Conservation (phyloP, 2,329 filamentous ascomycete genomes). For the Cladophialophora bantiana region DNA sequence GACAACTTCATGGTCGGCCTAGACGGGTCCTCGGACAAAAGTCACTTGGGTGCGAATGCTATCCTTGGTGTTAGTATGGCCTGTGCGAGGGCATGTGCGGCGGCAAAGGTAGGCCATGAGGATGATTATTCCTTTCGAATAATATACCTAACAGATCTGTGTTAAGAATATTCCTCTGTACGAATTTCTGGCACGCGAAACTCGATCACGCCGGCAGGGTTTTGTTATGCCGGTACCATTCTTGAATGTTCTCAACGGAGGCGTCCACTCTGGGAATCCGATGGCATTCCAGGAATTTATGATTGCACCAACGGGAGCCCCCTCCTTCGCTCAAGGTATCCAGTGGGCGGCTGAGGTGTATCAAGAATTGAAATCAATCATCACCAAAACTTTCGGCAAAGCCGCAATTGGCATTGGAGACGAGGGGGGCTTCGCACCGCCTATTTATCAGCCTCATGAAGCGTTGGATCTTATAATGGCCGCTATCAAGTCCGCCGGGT, state of each 20-base stretch:
- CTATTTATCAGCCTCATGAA: constrained; percentile 46
- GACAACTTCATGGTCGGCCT: constrained; percentile 62
- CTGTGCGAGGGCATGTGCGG: constrained; percentile 68
- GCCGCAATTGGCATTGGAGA: constrained; percentile 47
- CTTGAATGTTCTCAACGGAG: constrained; percentile 66
- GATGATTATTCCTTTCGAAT: background rate
- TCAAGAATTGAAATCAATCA: constrained; percentile 44
- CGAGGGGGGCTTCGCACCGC: constrained; percentile 49
- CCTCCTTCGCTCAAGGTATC: constrained; percentile 41
- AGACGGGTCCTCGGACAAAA: constrained; percentile 82
- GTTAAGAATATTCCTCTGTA: constrained; percentile 58
- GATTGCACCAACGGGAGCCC: constrained; percentile 17
- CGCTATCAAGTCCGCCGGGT: constrained; percentile 42
- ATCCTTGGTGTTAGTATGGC: constrained; percentile 86
- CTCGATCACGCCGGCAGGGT: constrained; percentile 59
- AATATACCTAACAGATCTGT: constrained; percentile 5
- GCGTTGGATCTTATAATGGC: constrained; percentile 46
- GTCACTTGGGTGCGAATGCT: constrained; percentile 85
- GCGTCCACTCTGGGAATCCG: constrained; percentile 47
- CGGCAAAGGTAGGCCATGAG: constrained; percentile 52
- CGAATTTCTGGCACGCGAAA: constrained; percentile 60
- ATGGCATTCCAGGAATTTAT: constrained; percentile 60
- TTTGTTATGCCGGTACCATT: constrained; percentile 64
- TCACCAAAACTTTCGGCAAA: constrained; percentile 44
- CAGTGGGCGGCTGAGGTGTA: constrained; percentile 47